These are phyloP conservation scores for Gyromitra esculenta DNA, from an alignment of 2,329 filamentous ascomycete genomes.

Conservation along the genomic window DNA sequence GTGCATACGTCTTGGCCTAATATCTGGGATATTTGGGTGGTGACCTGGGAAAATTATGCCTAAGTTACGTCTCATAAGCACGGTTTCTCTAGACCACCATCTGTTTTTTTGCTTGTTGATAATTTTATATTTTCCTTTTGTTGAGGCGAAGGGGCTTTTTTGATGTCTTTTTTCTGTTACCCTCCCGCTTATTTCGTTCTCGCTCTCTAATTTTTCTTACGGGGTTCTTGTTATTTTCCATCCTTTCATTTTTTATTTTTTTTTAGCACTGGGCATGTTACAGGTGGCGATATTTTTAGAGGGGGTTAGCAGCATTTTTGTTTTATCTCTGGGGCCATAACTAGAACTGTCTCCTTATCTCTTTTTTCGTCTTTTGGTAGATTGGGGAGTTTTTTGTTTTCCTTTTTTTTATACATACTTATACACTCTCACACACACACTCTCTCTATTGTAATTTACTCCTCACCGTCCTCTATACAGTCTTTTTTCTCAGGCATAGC, in stretches of 20 bases:
- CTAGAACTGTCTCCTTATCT: conserved; percentile 9
- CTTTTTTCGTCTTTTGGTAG: not conserved
- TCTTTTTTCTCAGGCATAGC: not conserved
- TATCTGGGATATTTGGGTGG: not conserved
- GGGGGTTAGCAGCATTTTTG: not conserved
- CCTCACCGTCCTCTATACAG: not conserved
- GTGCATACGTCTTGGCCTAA: conserved; percentile 2
- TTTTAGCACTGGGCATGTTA: conserved; percentile 17
- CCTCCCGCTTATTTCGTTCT: not conserved
- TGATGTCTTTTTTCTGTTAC: not conserved
- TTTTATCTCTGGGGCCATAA: conserved; percentile 9
- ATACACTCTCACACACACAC: not conserved
- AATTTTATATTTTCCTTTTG: conserved; percentile 4
- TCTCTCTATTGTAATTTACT: not conserved
- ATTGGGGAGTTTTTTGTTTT: not conserved
- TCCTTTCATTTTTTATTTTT: conserved; percentile 19
- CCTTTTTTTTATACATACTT: not conserved
- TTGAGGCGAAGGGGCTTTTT: not conserved
- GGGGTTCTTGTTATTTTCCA: not conserved
- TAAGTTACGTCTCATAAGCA: no score
- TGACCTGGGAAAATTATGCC: no score
- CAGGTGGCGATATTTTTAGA: conserved; percentile 7
- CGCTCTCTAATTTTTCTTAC: conserved; percentile 2
- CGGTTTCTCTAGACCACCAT: not conserved
- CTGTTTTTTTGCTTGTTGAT: conserved; percentile 6